phyloP scores from a whole-genome alignment of 1,139 yeast species.

The Keqinozyma sinolaborantium region DNA sequence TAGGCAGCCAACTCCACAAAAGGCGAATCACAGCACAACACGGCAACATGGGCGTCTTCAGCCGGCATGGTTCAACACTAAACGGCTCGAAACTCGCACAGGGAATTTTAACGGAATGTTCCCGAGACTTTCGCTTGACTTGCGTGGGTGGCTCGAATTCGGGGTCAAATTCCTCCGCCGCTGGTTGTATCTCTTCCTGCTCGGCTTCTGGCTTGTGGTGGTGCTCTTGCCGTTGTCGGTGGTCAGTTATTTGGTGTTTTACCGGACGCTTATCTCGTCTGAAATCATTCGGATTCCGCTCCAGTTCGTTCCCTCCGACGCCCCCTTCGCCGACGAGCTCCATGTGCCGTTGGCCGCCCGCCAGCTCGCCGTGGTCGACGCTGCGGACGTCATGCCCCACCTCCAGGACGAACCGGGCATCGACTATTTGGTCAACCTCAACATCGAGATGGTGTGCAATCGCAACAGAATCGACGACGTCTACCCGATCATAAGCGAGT shows the following conservation, averaged over 20 bases:
- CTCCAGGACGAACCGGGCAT: slow-evolving; percentile 9
- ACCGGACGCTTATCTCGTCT: slow-evolving; percentile 20
- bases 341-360: not conserved
- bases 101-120: not conserved
- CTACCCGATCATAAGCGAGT: slow-evolving; percentile 6
- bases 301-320: slow-evolving; percentile 3
- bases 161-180: slow-evolving; percentile 5
- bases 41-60: slow-evolving; percentile 30
- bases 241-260: slow-evolving; percentile 23
- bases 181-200: slow-evolving; percentile 17
- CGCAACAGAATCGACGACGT: slow-evolving; percentile 14
- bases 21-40: slow-evolving; percentile 47
- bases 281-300: slow-evolving; percentile 13
- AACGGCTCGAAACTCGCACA: no score
- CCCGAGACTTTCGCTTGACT: not conserved
- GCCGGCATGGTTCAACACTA: not conserved
- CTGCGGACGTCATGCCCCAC: slow-evolving; percentile 1
- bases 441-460: slow-evolving; percentile 14
- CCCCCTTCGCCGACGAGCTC: not conserved
- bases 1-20: slow-evolving; percentile 23
- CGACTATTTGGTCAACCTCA: slow-evolving; percentile 11
- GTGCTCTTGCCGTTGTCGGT: slow-evolving; percentile 23
- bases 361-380: not conserved
- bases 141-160: not conserved
- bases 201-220: slow-evolving; percentile 14